Evolutionary conservation across 139 green algal genomes (phyloP).

Genomic region (Desmodesmus armatus): DNA sequence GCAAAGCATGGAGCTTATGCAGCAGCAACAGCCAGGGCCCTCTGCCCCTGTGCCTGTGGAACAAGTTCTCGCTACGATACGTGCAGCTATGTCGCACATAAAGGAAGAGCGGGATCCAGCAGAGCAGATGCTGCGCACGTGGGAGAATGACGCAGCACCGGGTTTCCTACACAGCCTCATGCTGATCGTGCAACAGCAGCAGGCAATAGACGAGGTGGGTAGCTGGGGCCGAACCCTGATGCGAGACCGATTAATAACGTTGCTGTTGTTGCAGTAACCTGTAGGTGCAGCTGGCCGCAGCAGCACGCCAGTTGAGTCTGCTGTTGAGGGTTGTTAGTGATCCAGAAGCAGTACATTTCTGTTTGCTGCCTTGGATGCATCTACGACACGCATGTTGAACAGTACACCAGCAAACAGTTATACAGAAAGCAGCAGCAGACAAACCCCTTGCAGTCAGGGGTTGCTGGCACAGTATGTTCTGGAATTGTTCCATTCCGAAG

Average conservation of each 20-base stretch:
- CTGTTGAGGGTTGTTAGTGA: not conserved
- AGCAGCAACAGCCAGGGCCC: not conserved
- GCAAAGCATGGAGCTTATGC: too few species aligned
- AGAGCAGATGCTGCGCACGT: constrained; percentile 63
- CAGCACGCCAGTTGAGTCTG: not conserved
- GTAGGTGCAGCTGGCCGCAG: not conserved
- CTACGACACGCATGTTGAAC: too few species aligned
- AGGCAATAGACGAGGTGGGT: constrained; percentile 69
- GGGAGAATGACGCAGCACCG: constrained; percentile 76
- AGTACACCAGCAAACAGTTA: too few species aligned
- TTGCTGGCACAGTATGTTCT: too few species aligned
- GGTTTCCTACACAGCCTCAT: constrained; percentile 78
- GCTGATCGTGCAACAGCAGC: constrained; percentile 65
- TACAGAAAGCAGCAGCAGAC: too few species aligned
- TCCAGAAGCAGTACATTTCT: too few species aligned
- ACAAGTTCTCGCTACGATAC: constrained; percentile 49
- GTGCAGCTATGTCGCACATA: constrained; percentile 55
- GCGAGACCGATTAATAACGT: too few species aligned
- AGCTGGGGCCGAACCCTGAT: too few species aligned
- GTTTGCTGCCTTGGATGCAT: too few species aligned
- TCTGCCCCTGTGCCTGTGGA: constrained; percentile 31
- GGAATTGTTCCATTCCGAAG: too few species aligned
- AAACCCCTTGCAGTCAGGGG: too few species aligned
- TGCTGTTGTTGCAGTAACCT: too few species aligned
- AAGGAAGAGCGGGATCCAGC: constrained; percentile 50